Conservation (phyloP, 495 filamentous ascomycete genomes). For the Lepidopterella palustris region DNA sequence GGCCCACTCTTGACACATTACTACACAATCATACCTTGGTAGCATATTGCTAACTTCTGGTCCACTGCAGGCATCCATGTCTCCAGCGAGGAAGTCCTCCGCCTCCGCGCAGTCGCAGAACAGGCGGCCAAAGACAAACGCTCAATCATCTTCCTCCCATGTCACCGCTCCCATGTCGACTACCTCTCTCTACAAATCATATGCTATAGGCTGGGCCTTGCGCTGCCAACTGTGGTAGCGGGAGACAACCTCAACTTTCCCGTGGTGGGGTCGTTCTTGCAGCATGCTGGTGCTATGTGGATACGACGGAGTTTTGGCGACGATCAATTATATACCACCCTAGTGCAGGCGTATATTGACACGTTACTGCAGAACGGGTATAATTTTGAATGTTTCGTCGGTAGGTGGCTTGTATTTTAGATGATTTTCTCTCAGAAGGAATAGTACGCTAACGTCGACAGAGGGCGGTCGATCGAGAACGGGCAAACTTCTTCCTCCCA, state of each 20-base stretch:
- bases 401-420: neutral
- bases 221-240: slow-evolving; percentile 85
- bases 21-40: neutral
- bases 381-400: slow-evolving; percentile 92
- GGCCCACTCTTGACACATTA: no score
- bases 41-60: neutral
- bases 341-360: slow-evolving; percentile 94
- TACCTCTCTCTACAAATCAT: slow-evolving; percentile 92
- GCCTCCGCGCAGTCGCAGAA: slow-evolving; percentile 72
- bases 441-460: neutral
- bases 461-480: slow-evolving; percentile 90
- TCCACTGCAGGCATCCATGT: slow-evolving; percentile 66
- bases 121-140: slow-evolving; percentile 80
- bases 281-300: slow-evolving; percentile 90
- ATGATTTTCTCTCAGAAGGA: slow-evolving; percentile 5
- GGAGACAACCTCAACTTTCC: slow-evolving; percentile 97
- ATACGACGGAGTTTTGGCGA: slow-evolving; percentile 90
- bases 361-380: slow-evolving; percentile 81
- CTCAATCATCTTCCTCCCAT: slow-evolving; percentile 92
- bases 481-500: slow-evolving; percentile 86
- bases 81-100: slow-evolving; percentile 84
- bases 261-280: slow-evolving; percentile 78
- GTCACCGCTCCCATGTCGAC: slow-evolving; percentile 90
- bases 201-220: slow-evolving; percentile 86
- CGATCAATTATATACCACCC: slow-evolving; percentile 78